Percentiles rank a stretch among this genome's conserved stretches.
Evolutionary conservation across 495 filamentous ascomycete genomes (phyloP).

Genomic region (Cercophora scortea): DNA sequence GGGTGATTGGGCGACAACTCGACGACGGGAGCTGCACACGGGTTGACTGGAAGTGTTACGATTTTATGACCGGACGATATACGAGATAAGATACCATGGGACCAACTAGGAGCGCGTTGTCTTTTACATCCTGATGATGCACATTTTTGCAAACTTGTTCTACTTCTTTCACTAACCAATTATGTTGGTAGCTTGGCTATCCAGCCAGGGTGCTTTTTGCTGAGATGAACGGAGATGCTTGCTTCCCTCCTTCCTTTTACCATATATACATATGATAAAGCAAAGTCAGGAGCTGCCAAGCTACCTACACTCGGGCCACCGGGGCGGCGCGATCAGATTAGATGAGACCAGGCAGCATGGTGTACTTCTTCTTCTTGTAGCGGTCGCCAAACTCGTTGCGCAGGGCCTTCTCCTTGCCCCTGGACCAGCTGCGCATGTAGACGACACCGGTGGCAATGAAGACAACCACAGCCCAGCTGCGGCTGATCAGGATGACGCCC

Average conservation of each 20-base stretch:
- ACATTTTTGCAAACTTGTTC: neutral
- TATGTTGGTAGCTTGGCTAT: neutral
- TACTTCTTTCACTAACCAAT: neutral
- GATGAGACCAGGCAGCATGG: slow-evolving; percentile 64
- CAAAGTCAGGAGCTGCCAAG: neutral
- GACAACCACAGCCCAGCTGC: slow-evolving; percentile 65
- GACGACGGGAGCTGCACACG: neutral
- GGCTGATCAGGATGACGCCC: slow-evolving; percentile 65
- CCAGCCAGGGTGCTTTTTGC: neutral
- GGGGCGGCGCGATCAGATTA: slow-evolving; percentile 8
- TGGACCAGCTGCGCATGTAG: slow-evolving; percentile 82
- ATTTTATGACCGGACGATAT: neutral
- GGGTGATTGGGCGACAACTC: neutral
- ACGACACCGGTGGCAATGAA: slow-evolving; percentile 59
- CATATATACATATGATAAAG: neutral
- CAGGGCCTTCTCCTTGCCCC: slow-evolving; percentile 86
- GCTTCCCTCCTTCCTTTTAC: neutral
- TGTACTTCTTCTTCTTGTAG: slow-evolving; percentile 82
- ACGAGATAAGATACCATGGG: slow-evolving; percentile 5
- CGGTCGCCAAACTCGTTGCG: slow-evolving; percentile 80
- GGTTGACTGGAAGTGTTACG: neutral
- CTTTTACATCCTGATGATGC: neutral
- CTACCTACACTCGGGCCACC: neutral
- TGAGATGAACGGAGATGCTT: neutral
- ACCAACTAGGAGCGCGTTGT: neutral